Evolutionary conservation across 2,329 filamentous ascomycete species (phyloP), one percentile per base, ranked within the genome.

Genomic region (Fusarium ambrosium): DNA sequence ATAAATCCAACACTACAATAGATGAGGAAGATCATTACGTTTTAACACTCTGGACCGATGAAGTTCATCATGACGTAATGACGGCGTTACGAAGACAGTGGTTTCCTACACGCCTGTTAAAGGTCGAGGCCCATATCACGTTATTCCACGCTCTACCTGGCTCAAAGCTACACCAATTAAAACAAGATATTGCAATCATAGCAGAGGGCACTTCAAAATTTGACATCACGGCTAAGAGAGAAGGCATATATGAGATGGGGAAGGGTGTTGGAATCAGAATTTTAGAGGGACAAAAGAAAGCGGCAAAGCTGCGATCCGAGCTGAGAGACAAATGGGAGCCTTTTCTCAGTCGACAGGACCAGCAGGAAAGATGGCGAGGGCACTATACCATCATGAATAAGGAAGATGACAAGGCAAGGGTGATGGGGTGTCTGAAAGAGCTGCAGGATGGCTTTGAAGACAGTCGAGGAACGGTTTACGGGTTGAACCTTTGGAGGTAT

Each of bases 351-450:
- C 48, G 68, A 1, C 73, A 75, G 11, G 70, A 75, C 7, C 58
- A 27, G 2, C 29, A 56, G 3, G 53, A 71, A 27, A 76, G 64
- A 6, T 75, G 73, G 73, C 56, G 48, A n/a, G 73, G 73, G 1
- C 73, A 75, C 5, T 75, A 75, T 14, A 75, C 73, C 0, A 11
- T 75, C 7, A 75, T 76, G 73, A 76, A 75, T 20, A 75, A 75
- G 34, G 70, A 75, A 39, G 55, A 69, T 45, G 55, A 75, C n/a
- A 62, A 67, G n/a, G 59, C 64, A 20, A 74, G 59, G 48, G 48
- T 73, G 13, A 22, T 20, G 1, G 59, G 65, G 27, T 75, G 73
- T 16, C 1, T 75, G 11, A 24, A 20, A 0, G 64, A 55, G 16
- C 27, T 75, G 2, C 62, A 56, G 29, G 48, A 66, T 13, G 48